Evolutionary conservation across 768 basidiomycete genomes (phyloP).

Genomic region (Porpolomopsis calyptriformis): DNA sequence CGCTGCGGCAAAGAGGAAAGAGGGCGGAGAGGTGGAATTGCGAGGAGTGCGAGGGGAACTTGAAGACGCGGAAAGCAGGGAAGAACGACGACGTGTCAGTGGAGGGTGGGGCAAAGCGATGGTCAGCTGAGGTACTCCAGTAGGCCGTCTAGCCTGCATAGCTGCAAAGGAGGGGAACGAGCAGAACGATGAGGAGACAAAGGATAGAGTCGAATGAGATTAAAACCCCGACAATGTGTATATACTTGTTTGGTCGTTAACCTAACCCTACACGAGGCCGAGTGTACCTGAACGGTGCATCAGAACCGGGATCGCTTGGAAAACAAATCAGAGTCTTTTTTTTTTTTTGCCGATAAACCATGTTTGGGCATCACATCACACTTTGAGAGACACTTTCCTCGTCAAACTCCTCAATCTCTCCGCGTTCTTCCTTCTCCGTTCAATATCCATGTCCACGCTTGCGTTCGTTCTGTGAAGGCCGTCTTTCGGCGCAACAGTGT

Average conservation of each 20-base stretch:
- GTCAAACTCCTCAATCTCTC: conserved; percentile 62
- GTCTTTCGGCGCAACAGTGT: conserved; percentile 69
- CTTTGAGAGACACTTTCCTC: conserved; percentile 29
- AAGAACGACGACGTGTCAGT: conserved; percentile 38
- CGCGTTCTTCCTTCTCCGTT: conserved; percentile 61
- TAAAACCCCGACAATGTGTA: not conserved
- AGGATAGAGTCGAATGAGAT: not conserved
- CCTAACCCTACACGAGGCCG: not conserved
- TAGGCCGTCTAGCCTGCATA: conserved; percentile 44
- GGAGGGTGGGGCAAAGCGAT: conserved; percentile 54
- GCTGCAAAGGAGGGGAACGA: not conserved
- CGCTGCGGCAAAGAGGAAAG: conserved; percentile 36
- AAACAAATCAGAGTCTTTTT: too few relatives aligned
- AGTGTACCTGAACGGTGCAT: not conserved
- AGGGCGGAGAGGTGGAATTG: conserved; percentile 44
- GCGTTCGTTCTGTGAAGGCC: conserved; percentile 40
- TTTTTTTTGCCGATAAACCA: too few relatives aligned
- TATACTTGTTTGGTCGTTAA: not conserved
- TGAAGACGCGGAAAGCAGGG: conserved; percentile 36
- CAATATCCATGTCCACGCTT: conserved; percentile 66
- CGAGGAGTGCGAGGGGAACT: conserved; percentile 50
- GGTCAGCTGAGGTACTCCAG: conserved; percentile 44
- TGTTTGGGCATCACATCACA: conserved; percentile 2
- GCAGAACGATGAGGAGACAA: not conserved
- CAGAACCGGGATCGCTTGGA: too few relatives aligned